Base-by-base conservation (phyloP, 768 basidiomycete species). In the Leucocoprinus leucothites region DNA sequence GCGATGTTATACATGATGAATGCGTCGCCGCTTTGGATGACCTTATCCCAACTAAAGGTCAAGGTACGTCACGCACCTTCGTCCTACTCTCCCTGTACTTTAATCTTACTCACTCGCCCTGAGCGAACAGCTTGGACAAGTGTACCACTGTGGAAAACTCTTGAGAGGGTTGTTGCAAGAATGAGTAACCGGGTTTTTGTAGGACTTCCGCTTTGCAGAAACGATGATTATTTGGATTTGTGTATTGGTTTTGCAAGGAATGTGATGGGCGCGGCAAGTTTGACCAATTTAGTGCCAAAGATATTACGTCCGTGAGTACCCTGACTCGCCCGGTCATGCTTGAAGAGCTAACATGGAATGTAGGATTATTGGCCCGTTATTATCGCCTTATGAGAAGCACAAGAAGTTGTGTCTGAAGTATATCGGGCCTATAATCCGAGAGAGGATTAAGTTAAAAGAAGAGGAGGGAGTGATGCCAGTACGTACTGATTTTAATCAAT, bases 401-500 rank as follows among this genome's bases (percentile, higher is more conserved):
- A 44, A 48, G 36, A 35, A 28, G 24, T 45, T 48, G 45, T 60
- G 50, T n/a, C 48, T 57, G 51, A 60, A 61, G 35, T 59, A 64
- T 46, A 45, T 70, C 21, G 62, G 61, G 18, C 66, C 68, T 3
- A 14, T 63, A 8, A 61, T 70, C 18, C 40, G 59, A 48, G 66
- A 68, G 46, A 50, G 70, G n/a, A 58, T 65, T 8, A 50, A 56
- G 31, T 63, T 64, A 16, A 60, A 62, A n/a, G 53, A 58, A n/a
- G 45, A 67, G 19, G 67, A 63, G 62, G 59, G 63, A 7, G 65
- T 48, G 1, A 67, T 61, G 51, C 67, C 69, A 19, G 67, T 68
- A 25, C 28, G 61, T 56, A 45, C 24, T n/a, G 38, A n/a, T 13
- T n/a, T 6, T 38, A n/a, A n/a, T n/a, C 9, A 3, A n/a, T n/a